Conservation (phyloP, 176 grass and related monocot genomes). For the Musa troglodytarum region DNA sequence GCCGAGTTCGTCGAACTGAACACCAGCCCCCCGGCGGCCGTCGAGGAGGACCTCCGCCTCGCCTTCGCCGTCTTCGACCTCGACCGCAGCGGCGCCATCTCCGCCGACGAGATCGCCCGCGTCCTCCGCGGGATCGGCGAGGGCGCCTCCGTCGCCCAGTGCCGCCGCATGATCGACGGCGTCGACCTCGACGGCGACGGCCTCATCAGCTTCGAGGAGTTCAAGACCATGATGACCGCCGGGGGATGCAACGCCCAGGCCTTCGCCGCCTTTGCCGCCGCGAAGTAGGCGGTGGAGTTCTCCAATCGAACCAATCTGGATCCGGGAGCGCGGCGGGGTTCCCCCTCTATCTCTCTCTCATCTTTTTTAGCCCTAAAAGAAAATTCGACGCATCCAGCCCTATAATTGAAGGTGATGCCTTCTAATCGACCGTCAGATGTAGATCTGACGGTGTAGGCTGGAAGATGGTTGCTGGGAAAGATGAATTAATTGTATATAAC, state of each 20-base stretch:
- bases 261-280: conserved; percentile 17
- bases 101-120: conserved; percentile 63
- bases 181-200: conserved; percentile 50
- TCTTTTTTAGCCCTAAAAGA: too few species aligned
- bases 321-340: too few species aligned
- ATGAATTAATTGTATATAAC: too few species aligned
- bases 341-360: too few species aligned
- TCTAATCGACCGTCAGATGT: too few species aligned
- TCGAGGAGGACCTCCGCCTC: conserved; percentile 65
- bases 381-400: too few species aligned
- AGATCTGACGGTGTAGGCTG: too few species aligned
- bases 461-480: too few species aligned
- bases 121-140: conserved; percentile 63
- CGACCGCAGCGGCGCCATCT: conserved; percentile 64
- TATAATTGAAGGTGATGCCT: too few species aligned
- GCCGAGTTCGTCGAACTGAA: conserved; percentile 68
- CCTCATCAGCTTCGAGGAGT: conserved; percentile 24
- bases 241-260: too few species aligned
- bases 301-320: too few species aligned
- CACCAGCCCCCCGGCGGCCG: conserved; percentile 23
- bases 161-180: conserved; percentile 74
- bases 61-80: conserved; percentile 73
- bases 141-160: conserved; percentile 59
- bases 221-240: conserved; percentile 81
- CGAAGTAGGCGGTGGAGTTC: neutral